Evolutionary conservation across 2,329 filamentous ascomycete species (phyloP).

Genomic region (Cadophora luteo-olivacea): DNA sequence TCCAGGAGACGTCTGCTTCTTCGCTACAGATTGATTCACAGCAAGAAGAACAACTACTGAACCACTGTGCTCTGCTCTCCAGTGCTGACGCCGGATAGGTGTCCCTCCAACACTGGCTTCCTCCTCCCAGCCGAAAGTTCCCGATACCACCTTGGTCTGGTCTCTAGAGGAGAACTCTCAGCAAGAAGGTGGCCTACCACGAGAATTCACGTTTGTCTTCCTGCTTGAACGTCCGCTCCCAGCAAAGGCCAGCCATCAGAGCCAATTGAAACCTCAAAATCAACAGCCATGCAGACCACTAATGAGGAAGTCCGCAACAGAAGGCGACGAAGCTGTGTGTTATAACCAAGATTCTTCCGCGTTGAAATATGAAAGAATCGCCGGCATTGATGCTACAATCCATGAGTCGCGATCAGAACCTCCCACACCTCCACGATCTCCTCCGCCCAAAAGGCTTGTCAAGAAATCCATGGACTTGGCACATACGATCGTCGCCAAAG

Average conservation of each 20-base stretch:
- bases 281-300: background rate
- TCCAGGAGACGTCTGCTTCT: background rate
- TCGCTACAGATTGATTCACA: background rate
- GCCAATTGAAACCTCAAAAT: background rate
- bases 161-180: slow-evolving; percentile 56
- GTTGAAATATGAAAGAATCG: slow-evolving; percentile 17
- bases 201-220: slow-evolving; percentile 59
- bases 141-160: slow-evolving; percentile 51
- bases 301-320: background rate
- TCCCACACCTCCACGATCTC: slow-evolving; percentile 13
- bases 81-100: slow-evolving; percentile 13
- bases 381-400: slow-evolving; percentile 9
- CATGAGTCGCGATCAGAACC: background rate
- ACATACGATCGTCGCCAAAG: background rate
- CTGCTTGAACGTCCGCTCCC: slow-evolving; percentile 44
- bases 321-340: background rate
- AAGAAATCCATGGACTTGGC: slow-evolving; percentile 14
- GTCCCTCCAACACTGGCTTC: slow-evolving; percentile 7
- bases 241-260: background rate
- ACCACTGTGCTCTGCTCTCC: background rate
- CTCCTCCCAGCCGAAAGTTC: slow-evolving; percentile 11
- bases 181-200: slow-evolving; percentile 55
- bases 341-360: slow-evolving; percentile 9
- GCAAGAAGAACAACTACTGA: background rate
- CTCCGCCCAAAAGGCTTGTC: slow-evolving; percentile 8